phyloP scores from a whole-genome alignment of 345 rosid genomes.

The Zanthoxylum bungeanum region DNA sequence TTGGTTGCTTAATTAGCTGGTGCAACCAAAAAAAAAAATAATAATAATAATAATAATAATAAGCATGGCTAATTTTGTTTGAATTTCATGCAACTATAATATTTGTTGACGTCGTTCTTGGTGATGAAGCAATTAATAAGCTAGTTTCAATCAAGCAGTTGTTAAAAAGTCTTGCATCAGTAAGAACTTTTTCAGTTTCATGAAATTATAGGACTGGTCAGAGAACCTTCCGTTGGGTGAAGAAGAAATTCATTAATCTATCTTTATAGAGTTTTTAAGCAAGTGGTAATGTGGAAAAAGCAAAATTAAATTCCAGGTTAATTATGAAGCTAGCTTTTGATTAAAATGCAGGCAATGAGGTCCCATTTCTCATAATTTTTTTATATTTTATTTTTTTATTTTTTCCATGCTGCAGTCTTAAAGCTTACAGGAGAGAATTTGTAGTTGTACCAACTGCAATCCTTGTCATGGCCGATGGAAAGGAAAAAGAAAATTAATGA shows the following conservation, averaged over 20 bases:
- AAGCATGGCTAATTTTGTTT: neutral
- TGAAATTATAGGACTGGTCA: neutral
- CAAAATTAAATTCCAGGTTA: neutral
- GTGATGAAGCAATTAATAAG: neutral
- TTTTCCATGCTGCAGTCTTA: neutral
- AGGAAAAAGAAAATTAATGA: neutral
- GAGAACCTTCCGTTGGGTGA: slow-evolving; percentile 9
- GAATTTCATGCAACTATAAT: slow-evolving; percentile 7
- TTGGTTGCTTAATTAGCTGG: neutral
- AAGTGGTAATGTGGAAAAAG: neutral
- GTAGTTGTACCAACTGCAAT: slow-evolving; percentile 16
- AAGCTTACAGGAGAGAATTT: neutral
- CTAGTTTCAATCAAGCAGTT: neutral
- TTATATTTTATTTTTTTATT: no score
- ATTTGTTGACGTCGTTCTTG: neutral
- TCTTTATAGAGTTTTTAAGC: slow-evolving; percentile 3
- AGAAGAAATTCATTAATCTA: neutral
- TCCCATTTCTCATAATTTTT: neutral
- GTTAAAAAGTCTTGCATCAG: slow-evolving; percentile 15
- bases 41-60: no score
- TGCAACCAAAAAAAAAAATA: neutral
- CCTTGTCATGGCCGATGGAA: neutral
- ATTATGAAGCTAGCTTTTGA: neutral
- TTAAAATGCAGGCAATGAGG: slow-evolving; percentile 15
- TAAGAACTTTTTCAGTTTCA: neutral